Percentiles rank a stretch among this genome's conserved stretches.
phyloP scores from a whole-genome alignment of 2,329 filamentous ascomycete genomes.

The Thermothelomyces thermophilus region DNA sequence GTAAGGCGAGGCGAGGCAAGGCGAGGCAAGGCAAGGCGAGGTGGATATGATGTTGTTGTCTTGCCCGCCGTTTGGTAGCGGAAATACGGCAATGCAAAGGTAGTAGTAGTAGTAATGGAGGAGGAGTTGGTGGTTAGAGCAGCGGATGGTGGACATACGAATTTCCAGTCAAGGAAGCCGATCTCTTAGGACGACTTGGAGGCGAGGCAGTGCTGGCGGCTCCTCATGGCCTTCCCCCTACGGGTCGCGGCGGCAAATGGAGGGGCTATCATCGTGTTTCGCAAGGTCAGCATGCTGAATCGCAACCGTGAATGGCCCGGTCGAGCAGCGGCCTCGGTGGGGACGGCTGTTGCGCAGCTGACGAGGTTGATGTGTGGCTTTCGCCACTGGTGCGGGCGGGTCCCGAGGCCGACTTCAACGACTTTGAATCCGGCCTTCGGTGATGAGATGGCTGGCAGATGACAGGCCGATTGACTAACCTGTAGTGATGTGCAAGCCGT shows the following conservation, averaged over 20 bases:
- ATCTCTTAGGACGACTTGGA: conserved; percentile 3
- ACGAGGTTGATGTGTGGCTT: conserved; percentile 17
- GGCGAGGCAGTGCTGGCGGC: conserved; percentile 19
- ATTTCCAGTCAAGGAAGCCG: background rate
- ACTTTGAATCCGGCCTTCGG: background rate
- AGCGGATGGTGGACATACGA: conserved; percentile 19
- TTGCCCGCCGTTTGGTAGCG: conserved; percentile 4
- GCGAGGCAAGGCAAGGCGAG: conserved; percentile 1
- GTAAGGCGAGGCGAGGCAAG: too few species aligned
- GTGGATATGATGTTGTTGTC: background rate
- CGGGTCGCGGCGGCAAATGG: conserved; percentile 24
- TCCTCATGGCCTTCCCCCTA: conserved; percentile 22
- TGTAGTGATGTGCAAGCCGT: conserved; percentile 5
- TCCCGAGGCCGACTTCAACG: conserved; percentile 14
- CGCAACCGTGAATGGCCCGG: conserved; percentile 6
- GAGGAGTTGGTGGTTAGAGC: background rate
- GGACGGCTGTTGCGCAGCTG: conserved; percentile 13
- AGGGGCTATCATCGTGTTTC: conserved; percentile 16
- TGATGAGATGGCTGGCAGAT: background rate
- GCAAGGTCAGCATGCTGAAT: conserved; percentile 15
- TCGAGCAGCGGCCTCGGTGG: conserved; percentile 10
- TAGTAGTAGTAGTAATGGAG: too few species aligned
- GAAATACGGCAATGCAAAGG: conserved; percentile 5
- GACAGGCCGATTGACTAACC: conserved; percentile 6
- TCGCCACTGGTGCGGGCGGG: conserved; percentile 18